phyloP scores from a whole-genome alignment of 345 rosid species.

The Cochlearia excelsa region DNA sequence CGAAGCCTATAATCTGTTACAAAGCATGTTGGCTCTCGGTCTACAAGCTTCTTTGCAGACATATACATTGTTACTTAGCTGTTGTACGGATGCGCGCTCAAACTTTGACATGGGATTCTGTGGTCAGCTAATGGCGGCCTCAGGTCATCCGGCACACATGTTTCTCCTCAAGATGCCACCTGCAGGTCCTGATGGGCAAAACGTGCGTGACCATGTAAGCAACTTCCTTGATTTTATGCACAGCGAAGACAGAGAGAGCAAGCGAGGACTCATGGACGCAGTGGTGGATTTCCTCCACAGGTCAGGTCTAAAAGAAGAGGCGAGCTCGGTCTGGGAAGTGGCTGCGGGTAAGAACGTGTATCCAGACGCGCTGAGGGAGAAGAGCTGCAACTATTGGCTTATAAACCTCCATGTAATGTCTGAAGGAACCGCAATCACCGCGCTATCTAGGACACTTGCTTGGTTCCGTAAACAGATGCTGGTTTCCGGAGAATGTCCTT shows the following conservation, averaged over 20 bases:
- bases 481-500: slow-evolving; percentile 58
- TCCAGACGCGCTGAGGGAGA: slow-evolving; percentile 78
- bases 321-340: slow-evolving; percentile 93
- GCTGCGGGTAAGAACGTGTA: slow-evolving; percentile 78
- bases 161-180: slow-evolving; percentile 76
- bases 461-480: slow-evolving; percentile 83
- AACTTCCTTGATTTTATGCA: slow-evolving; percentile 83
- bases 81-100: slow-evolving; percentile 75
- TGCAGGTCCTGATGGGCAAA: slow-evolving; percentile 85
- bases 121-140: slow-evolving; percentile 68
- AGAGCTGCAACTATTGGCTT: slow-evolving; percentile 78
- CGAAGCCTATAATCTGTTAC: slow-evolving; percentile 74
- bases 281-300: slow-evolving; percentile 89
- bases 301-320: slow-evolving; percentile 90
- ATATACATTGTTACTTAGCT: slow-evolving; percentile 81
- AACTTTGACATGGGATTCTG: slow-evolving; percentile 68
- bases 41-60: slow-evolving; percentile 76
- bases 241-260: slow-evolving; percentile 97
- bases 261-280: slow-evolving; percentile 86
- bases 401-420: slow-evolving; percentile 97
- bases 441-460: slow-evolving; percentile 78
- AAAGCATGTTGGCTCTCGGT: slow-evolving; percentile 67
- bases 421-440: slow-evolving; percentile 87
- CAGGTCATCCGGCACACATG: slow-evolving; percentile 83
- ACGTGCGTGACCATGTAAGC: slow-evolving; percentile 69